Percentiles rank a stretch among this genome's conserved stretches.
phyloP scores from a whole-genome alignment of 2,329 filamentous ascomycete species.

The Arthrobotrys megalospora region DNA sequence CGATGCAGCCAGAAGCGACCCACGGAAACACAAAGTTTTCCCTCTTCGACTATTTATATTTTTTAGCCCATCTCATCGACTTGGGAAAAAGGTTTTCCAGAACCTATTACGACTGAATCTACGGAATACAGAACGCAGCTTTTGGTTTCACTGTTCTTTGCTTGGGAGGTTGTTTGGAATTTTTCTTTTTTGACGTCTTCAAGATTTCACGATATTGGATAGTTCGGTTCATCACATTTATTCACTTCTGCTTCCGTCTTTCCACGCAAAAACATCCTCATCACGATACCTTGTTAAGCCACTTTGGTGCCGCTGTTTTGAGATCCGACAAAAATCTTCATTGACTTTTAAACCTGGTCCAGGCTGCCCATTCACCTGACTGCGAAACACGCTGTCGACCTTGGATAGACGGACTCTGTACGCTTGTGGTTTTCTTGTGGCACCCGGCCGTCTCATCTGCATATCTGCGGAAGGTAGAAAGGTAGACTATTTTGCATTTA shows the following conservation, averaged over 20 bases:
- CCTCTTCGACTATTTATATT: conserved; percentile 30
- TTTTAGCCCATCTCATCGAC: conserved; percentile 41
- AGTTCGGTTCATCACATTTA: conserved; percentile 10
- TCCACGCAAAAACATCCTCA: conserved; percentile 46
- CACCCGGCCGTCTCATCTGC: conserved; percentile 53
- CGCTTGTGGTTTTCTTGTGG: conserved; percentile 39
- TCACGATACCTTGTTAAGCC: conserved; percentile 42
- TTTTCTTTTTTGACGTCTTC: conserved; percentile 16
- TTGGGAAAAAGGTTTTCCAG: conserved; percentile 33
- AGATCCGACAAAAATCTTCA: conserved; percentile 10
- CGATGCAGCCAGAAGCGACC: conserved; percentile 59
- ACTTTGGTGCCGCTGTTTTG: conserved; percentile 10
- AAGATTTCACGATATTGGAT: conserved; percentile 22
- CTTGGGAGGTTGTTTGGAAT: conserved; percentile 54
- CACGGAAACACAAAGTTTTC: conserved; percentile 55
- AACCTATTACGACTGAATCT: conserved; percentile 28
- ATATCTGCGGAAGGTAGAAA: conserved; percentile 33
- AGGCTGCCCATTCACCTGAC: conserved; percentile 50
- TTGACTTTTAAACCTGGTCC: conserved; percentile 26
- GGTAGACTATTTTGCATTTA: conserved; percentile 34
- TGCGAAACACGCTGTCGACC: conserved; percentile 46
- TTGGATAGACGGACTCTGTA: conserved; percentile 28
- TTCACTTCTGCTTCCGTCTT: conserved; percentile 42
- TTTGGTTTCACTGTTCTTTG: conserved; percentile 1
- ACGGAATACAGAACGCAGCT: conserved; percentile 8